These are phyloP conservation scores for Stagonosporopsis chrysanthemi DNA, from an alignment of 2,329 filamentous ascomycete species.

Conservation along the genomic window DNA sequence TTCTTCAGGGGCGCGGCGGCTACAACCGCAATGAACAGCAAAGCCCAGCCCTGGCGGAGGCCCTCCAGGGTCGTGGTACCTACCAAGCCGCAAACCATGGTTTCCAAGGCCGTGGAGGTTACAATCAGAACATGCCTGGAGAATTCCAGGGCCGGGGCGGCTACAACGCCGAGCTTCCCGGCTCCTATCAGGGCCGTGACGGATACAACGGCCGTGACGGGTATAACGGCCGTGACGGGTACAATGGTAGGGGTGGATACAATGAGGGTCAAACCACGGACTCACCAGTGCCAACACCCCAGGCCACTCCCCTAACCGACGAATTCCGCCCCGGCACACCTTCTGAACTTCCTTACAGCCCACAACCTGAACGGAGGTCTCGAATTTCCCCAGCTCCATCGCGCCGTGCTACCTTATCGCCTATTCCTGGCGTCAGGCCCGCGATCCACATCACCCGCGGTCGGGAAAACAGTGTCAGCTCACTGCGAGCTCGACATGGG, in stretches of 20 bases:
- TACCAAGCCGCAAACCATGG: constrained; percentile 27
- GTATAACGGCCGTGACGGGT: constrained; percentile 43
- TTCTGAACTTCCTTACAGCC: constrained; percentile 39
- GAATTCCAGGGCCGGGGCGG: constrained; percentile 45
- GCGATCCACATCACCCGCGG: constrained; percentile 45
- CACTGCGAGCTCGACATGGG: constrained; percentile 41
- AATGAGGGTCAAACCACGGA: constrained; percentile 40
- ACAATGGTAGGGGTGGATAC: constrained; percentile 44
- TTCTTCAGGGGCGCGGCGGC: constrained; percentile 41
- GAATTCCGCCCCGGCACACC: constrained; percentile 46
- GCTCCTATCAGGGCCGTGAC: constrained; percentile 44
- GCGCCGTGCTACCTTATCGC: constrained; percentile 48
- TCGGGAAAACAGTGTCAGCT: constrained; percentile 38
- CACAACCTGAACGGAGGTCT: constrained; percentile 36
- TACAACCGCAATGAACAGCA: constrained; percentile 35
- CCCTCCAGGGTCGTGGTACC: constrained; percentile 28
- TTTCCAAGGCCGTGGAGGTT: constrained; percentile 42
- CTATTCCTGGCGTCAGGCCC: constrained; percentile 45
- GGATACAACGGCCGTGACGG: no score
- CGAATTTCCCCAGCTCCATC: constrained; percentile 36
- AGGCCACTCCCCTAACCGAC: constrained; percentile 23
- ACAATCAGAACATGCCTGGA: constrained; percentile 41
- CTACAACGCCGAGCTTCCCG: constrained; percentile 40
- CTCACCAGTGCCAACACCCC: constrained; percentile 43
- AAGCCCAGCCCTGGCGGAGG: constrained; percentile 30